These are phyloP conservation scores for Pythium aristosporum DNA, from an alignment of 352 stramenopile species.

Conservation along the genomic window DNA sequence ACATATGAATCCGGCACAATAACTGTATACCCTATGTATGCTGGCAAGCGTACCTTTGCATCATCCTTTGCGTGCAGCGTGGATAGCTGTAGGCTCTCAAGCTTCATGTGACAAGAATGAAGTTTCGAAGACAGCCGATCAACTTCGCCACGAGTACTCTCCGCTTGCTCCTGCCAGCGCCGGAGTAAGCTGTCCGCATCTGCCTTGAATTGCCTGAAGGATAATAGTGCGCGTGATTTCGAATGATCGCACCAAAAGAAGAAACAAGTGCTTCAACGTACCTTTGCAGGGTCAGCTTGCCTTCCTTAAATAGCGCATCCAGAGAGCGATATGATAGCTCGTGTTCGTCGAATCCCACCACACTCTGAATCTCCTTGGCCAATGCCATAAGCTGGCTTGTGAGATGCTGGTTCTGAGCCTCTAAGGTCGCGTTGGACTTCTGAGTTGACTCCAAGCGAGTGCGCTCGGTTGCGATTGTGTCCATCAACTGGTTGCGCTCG, in stretches of 20 bases:
- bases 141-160: slow-evolving; percentile 36
- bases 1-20: background rate
- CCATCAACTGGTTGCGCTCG: slow-evolving; percentile 49
- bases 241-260: background rate
- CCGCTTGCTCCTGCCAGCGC: slow-evolving; percentile 48
- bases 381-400: slow-evolving; percentile 43
- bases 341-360: slow-evolving; percentile 21
- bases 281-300: slow-evolving; percentile 36
- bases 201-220: slow-evolving; percentile 42
- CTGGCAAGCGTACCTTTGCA: slow-evolving; percentile 31
- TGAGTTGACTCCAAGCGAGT: slow-evolving; percentile 34
- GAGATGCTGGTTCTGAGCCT: slow-evolving; percentile 32
- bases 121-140: slow-evolving; percentile 46
- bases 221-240: background rate
- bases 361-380: slow-evolving; percentile 36
- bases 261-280: slow-evolving; percentile 8
- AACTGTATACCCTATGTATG: background rate
- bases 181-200: slow-evolving; percentile 35
- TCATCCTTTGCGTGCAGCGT: slow-evolving; percentile 45
- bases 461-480: slow-evolving; percentile 45
- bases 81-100: slow-evolving; percentile 47
- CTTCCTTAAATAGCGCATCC: slow-evolving; percentile 33
- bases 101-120: slow-evolving; percentile 43
- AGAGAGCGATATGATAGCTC: slow-evolving; percentile 24
- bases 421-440: slow-evolving; percentile 26